phyloP scores from a whole-genome alignment of 176 grass and related monocot species.

The Alopecurus myosuroides region DNA sequence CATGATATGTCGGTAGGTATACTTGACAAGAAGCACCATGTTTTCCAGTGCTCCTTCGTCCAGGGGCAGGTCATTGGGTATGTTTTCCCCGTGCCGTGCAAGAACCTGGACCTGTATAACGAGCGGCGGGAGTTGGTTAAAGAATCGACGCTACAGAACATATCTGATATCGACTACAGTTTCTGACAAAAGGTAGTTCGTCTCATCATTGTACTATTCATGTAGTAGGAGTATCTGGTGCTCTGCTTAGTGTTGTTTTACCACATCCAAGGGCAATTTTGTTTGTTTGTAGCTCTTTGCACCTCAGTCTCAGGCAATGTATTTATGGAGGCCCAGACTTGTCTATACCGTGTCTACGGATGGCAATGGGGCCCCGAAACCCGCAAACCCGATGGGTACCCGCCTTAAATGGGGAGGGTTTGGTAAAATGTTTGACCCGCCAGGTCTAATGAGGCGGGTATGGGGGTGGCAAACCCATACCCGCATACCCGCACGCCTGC shows the following conservation, averaged over 20 bases:
- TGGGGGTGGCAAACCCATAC: no score
- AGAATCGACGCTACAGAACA: slow-evolving; percentile 57
- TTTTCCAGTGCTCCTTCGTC: slow-evolving; percentile 88
- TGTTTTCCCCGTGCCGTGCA: slow-evolving; percentile 71
- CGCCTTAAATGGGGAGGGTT: no score
- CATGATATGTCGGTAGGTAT: slow-evolving; percentile 71
- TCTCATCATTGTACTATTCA: slow-evolving; percentile 3
- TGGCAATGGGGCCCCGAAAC: no score
- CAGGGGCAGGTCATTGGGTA: slow-evolving; percentile 78
- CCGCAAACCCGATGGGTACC: no score
- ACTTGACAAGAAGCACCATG: slow-evolving; percentile 58
- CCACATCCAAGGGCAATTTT: slow-evolving; percentile 4
- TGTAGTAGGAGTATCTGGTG: slow-evolving; percentile 31
- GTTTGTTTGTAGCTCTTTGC: slow-evolving; percentile 29
- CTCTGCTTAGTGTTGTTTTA: not conserved
- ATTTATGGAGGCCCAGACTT: slow-evolving; percentile 24
- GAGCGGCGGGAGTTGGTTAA: slow-evolving; percentile 57
- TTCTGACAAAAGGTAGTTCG: slow-evolving; percentile 40
- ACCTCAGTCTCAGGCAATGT: slow-evolving; percentile 9
- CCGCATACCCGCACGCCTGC: no score
- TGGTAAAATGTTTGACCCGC: no score
- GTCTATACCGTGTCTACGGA: slow-evolving; percentile 20
- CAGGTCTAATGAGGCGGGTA: no score
- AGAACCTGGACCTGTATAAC: slow-evolving; percentile 74
- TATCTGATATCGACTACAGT: slow-evolving; percentile 85